A percentile compares a stretch with the other conserved stretches of the same genome.
These are phyloP conservation scores for Leccinum longicurvipes DNA, from an alignment of 768 basidiomycete genomes.

Conservation along the genomic window DNA sequence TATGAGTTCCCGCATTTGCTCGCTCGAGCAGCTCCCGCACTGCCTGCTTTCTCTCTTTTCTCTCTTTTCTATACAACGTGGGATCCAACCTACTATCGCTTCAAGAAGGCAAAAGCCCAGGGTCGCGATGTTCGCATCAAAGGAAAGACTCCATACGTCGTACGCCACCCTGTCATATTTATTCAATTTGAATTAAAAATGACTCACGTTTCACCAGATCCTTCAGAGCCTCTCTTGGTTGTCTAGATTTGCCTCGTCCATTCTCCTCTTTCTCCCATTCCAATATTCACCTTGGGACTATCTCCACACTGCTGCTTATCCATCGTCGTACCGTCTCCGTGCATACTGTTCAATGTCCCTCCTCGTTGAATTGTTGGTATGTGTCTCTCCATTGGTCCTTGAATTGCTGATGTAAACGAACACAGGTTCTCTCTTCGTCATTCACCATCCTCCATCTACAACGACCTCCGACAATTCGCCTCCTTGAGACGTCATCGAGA, in stretches of 20 bases:
- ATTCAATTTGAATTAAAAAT: neutral
- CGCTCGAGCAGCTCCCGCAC: conserved; percentile 31
- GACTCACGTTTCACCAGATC: conserved; percentile 37
- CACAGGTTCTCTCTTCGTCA: conserved; percentile 51
- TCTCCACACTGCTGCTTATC: conserved; percentile 35
- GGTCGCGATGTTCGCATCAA: conserved; percentile 67
- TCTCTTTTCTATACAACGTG: conserved; percentile 81
- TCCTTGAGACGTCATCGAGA: conserved; percentile 54
- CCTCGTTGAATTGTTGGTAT: conserved; percentile 54
- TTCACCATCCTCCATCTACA: conserved; percentile 57
- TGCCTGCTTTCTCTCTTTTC: conserved; percentile 49
- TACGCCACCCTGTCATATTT: conserved; percentile 31
- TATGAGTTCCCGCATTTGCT: conserved; percentile 18
- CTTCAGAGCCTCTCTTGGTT: conserved; percentile 62
- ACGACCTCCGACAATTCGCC: conserved; percentile 66
- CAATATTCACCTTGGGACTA: conserved; percentile 39
- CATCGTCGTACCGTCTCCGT: conserved; percentile 34
- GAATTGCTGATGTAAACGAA: neutral
- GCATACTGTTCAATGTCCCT: conserved; percentile 48
- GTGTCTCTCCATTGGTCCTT: conserved; percentile 16
- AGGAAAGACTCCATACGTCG: conserved; percentile 63
- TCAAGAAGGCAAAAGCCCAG: conserved; percentile 59
- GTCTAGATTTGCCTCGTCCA: conserved; percentile 49
- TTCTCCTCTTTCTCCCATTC: conserved; percentile 42
- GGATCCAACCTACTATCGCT: conserved; percentile 76